Evolutionary conservation across 139 green algal genomes (phyloP), one percentile per base, ranked within the genome.

Genomic region (Micractinium sp.): DNA sequence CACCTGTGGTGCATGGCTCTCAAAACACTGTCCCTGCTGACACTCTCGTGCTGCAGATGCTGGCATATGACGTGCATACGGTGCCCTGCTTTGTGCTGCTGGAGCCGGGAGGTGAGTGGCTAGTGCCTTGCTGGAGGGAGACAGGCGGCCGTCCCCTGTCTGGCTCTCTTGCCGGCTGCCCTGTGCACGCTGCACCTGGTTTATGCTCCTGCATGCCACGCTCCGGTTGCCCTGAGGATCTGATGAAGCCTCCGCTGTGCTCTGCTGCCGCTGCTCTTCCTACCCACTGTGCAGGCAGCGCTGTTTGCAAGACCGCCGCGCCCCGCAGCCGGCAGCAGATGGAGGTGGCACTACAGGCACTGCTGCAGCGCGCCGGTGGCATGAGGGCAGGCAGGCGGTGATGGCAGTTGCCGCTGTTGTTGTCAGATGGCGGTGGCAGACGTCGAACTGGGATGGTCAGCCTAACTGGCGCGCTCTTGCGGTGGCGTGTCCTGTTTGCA

Each of bases 41-140:
- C n/a, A n/a, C n/a, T n/a, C n/a, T n/a, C n/a, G n/a, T 35, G 23
- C 22, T 84, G 83, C 84, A 93, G 91, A 89, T 94, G 88, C 83
- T 94, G 15, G n/a, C 41, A 5, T 94, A 94, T 63, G 33, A 92
- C 18, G 74, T 94, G 29, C 89, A 94, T 23, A 85, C 80, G 1
- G 89, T 94, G 36, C 92, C 92, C 13, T 94, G 92, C 85, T 93
- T 94, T n/a, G 88, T 94, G 38, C 76, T 93, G 25, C 61, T 94
- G 38, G 77, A 92, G 39, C 56, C 67, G n/a, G 69, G 82, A 69
- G 89, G 89, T 73, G 83, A 39, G 67, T 4, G 0, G 38, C 60
- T 3, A 4, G 18, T 0, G 9, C 16, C 63, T 53, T 53, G 56
- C 33, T 75, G 41, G 0, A 56, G 47, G 47, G 47, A 9, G 7